A percentile compares a stretch with the other conserved stretches of the same genome.
phyloP scores from a whole-genome alignment of 2,329 filamentous ascomycete species.

The Didymella arachidicola region DNA sequence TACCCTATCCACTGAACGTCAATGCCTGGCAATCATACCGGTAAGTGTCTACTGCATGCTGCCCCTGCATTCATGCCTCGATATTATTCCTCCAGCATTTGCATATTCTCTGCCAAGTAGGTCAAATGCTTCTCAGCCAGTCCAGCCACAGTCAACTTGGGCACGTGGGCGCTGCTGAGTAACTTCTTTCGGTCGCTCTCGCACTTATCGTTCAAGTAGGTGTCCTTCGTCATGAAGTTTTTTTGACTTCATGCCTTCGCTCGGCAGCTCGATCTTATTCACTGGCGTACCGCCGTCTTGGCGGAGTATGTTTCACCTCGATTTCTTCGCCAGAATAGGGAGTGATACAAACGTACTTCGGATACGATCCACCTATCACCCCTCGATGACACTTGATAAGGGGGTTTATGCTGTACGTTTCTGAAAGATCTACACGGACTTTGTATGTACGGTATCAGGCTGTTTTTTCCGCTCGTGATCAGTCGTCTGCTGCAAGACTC shows the following conservation, averaged over 20 bases:
- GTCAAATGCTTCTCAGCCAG: not conserved
- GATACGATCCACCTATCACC: not conserved
- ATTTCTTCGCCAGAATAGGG: not conserved
- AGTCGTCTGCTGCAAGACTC: constrained; percentile 1
- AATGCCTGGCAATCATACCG: not conserved
- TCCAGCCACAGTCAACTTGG: not conserved
- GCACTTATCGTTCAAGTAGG: not conserved
- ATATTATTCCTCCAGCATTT: not conserved
- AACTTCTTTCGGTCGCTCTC: not conserved
- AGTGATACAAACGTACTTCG: not conserved
- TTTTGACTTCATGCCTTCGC: constrained; percentile 1
- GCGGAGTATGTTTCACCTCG: not conserved
- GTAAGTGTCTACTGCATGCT: constrained; percentile 2
- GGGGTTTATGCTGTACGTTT: not conserved
- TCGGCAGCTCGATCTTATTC: not conserved
- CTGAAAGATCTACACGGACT: not conserved
- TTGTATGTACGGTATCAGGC: not conserved
- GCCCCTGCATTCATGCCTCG: not conserved
- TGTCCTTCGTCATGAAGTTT: not conserved
- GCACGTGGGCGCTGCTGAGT: not conserved
- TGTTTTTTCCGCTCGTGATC: not conserved
- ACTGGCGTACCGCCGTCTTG: not conserved
- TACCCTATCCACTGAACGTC: not conserved
- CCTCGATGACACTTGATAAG: not conserved
- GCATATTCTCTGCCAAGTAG: not conserved